These are phyloP conservation scores for Fraxinus paxiana DNA, from an alignment of 305 asterid species.

Conservation along the genomic window DNA sequence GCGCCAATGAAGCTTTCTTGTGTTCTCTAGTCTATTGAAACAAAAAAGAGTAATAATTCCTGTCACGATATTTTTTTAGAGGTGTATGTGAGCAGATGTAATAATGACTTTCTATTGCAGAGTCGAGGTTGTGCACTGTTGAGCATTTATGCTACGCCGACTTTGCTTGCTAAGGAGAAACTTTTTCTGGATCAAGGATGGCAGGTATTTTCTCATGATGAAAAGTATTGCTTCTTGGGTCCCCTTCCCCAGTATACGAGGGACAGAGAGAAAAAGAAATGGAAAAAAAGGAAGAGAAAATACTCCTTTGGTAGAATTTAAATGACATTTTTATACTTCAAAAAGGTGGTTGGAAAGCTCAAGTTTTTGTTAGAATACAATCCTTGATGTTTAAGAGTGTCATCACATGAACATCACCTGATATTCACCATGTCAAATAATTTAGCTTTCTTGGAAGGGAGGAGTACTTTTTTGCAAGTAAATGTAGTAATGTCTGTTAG, in stretches of 20 bases:
- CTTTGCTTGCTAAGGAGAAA: slow-evolving; percentile 78
- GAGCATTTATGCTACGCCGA: slow-evolving; percentile 84
- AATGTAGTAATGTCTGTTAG: not conserved
- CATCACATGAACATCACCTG: not conserved
- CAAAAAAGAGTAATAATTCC: slow-evolving; percentile 9
- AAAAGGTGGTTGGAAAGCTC: not conserved
- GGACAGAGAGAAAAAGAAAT: not conserved
- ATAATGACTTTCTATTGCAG: slow-evolving; percentile 40
- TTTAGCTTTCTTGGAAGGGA: slow-evolving; percentile 15
- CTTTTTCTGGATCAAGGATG: slow-evolving; percentile 94
- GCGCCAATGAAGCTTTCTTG: slow-evolving; percentile 6
- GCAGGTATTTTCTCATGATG: slow-evolving; percentile 55
- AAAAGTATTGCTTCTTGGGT: not conserved
- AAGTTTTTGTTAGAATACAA: not conserved
- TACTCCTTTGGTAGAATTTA: not conserved
- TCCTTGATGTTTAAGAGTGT: not conserved
- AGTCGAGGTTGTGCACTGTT: slow-evolving; percentile 91
- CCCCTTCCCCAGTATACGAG: not conserved
- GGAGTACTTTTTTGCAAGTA: not conserved
- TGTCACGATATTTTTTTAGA: not conserved
- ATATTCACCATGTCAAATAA: not conserved
- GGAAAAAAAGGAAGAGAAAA: not conserved
- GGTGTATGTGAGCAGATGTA: slow-evolving; percentile 14
- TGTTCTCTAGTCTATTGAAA: not conserved
- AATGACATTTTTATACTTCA: not conserved